These are phyloP conservation scores for Colletotrichum higginsianum DNA, from an alignment of 2,329 filamentous ascomycete genomes.

Conservation along the genomic window DNA sequence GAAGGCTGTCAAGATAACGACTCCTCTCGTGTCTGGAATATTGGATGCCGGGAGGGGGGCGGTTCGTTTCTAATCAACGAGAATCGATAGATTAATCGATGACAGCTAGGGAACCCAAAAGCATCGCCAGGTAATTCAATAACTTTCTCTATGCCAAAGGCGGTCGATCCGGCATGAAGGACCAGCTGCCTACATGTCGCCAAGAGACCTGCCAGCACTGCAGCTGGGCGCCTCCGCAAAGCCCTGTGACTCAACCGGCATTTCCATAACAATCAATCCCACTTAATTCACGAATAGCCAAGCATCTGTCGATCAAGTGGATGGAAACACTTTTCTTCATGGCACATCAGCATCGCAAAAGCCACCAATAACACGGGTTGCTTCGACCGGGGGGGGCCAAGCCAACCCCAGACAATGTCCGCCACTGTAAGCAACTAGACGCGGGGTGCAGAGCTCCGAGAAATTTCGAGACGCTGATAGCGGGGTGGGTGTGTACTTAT, in stretches of 20 bases:
- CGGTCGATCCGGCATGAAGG: neutral
- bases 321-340: conserved; percentile 18
- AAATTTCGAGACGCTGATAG: neutral
- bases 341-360: conserved; percentile 20
- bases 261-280: too few relatives aligned
- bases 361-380: conserved; percentile 23
- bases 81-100: too few relatives aligned
- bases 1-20: neutral
- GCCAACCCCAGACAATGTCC: conserved; percentile 19
- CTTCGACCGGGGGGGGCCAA: conserved; percentile 18
- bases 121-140: too few relatives aligned
- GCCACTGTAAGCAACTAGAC: neutral
- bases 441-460: conserved; percentile 31
- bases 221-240: neutral
- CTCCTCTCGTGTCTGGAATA: neutral
- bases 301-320: conserved; percentile 1
- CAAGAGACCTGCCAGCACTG: neutral
- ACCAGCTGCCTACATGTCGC: neutral
- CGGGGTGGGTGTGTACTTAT: neutral
- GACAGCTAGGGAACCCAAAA: neutral
- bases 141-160: neutral
- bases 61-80: too few relatives aligned
- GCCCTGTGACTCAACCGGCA: neutral
- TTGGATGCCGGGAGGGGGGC: neutral
- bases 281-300: too few relatives aligned